Evolutionary conservation across 2,329 filamentous ascomycete species (phyloP).

Genomic region (Spiromastix sp.): DNA sequence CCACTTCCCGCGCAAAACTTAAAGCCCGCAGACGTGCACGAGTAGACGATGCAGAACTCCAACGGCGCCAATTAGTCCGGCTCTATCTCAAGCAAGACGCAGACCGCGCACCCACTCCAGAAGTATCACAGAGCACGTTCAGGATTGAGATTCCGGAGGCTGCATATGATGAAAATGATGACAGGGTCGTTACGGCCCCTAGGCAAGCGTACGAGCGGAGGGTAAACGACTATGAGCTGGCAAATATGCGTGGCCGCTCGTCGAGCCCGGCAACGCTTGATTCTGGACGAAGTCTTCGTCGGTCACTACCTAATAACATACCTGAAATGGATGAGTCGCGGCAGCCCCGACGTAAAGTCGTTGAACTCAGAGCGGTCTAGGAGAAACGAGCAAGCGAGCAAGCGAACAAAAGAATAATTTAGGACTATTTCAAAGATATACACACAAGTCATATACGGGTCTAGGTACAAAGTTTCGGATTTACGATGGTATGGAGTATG

Average conservation of each 20-base stretch:
- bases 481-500: too few species aligned
- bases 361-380: constrained; percentile 6
- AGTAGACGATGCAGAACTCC: constrained; percentile 26
- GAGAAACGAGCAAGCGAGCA: not conserved
- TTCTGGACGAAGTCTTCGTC: too few species aligned
- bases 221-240: constrained; percentile 6
- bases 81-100: constrained; percentile 23
- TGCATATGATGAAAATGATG: constrained; percentile 13
- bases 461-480: too few species aligned
- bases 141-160: constrained; percentile 18
- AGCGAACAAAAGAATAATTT: not conserved
- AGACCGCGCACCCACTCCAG: constrained; percentile 17
- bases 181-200: constrained; percentile 13
- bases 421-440: too few species aligned
- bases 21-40: constrained; percentile 6
- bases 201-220: constrained; percentile 9
- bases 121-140: constrained; percentile 20
- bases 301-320: too few species aligned
- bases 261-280: not conserved
- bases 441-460: too few species aligned
- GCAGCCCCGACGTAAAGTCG: constrained; percentile 3
- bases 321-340: not conserved
- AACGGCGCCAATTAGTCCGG: constrained; percentile 29
- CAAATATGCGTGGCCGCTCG: not conserved
- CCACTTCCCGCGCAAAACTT: constrained; percentile 4